Conservation (phyloP, 1,284 basidiomycete species). For the Malassezia pachydermatis region DNA sequence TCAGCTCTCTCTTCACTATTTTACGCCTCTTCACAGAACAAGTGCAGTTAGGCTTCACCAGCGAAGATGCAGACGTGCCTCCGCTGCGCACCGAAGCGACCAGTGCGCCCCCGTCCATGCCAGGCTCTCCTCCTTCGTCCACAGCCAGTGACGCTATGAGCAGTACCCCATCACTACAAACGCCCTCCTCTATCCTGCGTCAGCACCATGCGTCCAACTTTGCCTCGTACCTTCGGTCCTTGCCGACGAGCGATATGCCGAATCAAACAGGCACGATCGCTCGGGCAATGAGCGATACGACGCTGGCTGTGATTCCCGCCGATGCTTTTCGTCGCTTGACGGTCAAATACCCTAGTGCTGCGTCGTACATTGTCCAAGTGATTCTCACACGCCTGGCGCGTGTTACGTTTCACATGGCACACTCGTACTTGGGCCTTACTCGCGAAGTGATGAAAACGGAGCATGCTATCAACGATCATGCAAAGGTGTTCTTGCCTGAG, state of each 20-base stretch:
- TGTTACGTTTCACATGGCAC: conserved; percentile 88
- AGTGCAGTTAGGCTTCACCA: conserved; percentile 63
- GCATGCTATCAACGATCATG: conserved; percentile 89
- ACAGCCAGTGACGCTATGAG: not conserved
- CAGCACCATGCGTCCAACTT: not conserved
- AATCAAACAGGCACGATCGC: conserved; percentile 54
- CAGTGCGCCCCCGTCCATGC: no score
- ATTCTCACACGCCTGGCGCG: conserved; percentile 90
- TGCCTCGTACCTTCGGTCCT: not conserved
- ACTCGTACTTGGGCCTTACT: conserved; percentile 89
- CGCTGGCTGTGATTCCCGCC: conserved; percentile 94
- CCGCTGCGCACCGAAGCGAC: not conserved
- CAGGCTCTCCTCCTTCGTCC: not conserved
- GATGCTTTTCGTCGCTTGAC: conserved; percentile 84
- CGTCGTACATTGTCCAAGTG: conserved; percentile 94
- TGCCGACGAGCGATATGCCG: not conserved
- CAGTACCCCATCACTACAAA: not conserved
- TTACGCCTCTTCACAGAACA: conserved; percentile 91
- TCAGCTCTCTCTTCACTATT: conserved; percentile 92
- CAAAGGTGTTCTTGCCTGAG: conserved; percentile 81
- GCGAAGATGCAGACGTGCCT: conserved; percentile 13
- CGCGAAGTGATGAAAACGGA: conserved; percentile 91
- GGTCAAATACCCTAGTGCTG: conserved; percentile 89
- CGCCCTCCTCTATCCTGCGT: not conserved
- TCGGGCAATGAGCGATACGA: conserved; percentile 82